A percentile compares a stretch with the other conserved stretches of the same genome.
These are phyloP conservation scores for Leccinellum albellum DNA, from an alignment of 768 basidiomycete species.

Conservation along the genomic window DNA sequence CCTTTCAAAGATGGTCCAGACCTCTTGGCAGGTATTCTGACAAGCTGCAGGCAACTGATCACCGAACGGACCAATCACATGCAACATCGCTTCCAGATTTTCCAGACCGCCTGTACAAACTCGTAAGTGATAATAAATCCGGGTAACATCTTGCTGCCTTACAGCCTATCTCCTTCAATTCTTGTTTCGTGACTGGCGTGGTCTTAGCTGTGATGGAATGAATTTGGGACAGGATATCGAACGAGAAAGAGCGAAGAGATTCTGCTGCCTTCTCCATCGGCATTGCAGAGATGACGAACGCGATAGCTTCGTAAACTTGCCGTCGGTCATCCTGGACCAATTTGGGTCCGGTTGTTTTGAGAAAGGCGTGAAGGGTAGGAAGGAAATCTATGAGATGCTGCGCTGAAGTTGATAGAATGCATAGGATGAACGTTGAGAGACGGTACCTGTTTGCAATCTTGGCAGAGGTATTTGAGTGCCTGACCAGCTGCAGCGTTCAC, in stretches of 20 bases:
- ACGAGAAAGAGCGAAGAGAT: conserved; percentile 80
- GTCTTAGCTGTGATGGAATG: conserved; percentile 59
- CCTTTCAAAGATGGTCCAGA: conserved; percentile 79
- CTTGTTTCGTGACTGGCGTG: conserved; percentile 59
- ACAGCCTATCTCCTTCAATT: conserved; percentile 68
- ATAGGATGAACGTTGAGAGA: conserved; percentile 4
- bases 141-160: conserved; percentile 28
- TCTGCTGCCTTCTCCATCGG: conserved; percentile 82
- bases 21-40: conserved; percentile 69
- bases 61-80: conserved; percentile 76
- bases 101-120: conserved; percentile 69
- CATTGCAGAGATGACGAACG: conserved; percentile 93
- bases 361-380: conserved; percentile 86
- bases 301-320: conserved; percentile 94
- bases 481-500: conserved; percentile 93
- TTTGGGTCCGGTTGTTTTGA: conserved; percentile 73
- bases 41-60: conserved; percentile 80
- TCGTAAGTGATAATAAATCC: conserved; percentile 7
- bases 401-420: conserved; percentile 1
- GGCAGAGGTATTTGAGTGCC: conserved; percentile 93
- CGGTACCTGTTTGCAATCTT: conserved; percentile 85
- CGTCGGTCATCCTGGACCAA: conserved; percentile 83
- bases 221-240: conserved; percentile 77
- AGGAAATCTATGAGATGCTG: conserved; percentile 91
- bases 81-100: conserved; percentile 89